A percentile compares a stretch with the other conserved stretches of the same genome.
Evolutionary conservation across 208 protist genomes (phyloP).

Genomic region (Crithidia thermophila): DNA sequence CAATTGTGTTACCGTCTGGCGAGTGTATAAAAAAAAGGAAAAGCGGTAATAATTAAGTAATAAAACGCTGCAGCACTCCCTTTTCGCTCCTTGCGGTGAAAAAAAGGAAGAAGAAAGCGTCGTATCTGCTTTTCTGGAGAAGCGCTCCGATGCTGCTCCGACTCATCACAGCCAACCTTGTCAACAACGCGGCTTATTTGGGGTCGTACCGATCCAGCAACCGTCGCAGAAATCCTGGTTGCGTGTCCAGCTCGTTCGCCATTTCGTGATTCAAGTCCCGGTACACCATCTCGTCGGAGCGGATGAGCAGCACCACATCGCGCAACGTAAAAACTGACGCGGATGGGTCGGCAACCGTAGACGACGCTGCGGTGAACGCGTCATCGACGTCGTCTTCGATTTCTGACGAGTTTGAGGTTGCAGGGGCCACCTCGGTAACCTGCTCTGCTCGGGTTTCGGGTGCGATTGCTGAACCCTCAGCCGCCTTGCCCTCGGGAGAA

Average conservation of each 20-base stretch:
- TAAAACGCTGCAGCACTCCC: too few relatives aligned
- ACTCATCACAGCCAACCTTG: background rate
- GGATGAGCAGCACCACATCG: slow-evolving; percentile 68
- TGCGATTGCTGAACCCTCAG: too few relatives aligned
- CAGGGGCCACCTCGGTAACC: background rate
- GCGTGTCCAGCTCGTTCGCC: slow-evolving; percentile 53
- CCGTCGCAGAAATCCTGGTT: slow-evolving; percentile 22
- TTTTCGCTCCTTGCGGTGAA: too few relatives aligned
- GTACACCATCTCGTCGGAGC: slow-evolving; percentile 81
- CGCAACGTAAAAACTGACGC: slow-evolving; percentile 47
- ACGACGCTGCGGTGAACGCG: too few relatives aligned
- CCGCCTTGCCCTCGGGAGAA: too few relatives aligned
- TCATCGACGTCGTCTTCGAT: background rate
- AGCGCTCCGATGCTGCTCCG: too few relatives aligned
- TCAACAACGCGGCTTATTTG: background rate
- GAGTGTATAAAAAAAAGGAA: too few relatives aligned
- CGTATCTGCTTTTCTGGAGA: too few relatives aligned
- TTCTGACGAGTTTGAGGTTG: background rate
- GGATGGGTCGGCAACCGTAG: background rate
- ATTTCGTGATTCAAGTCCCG: slow-evolving; percentile 60
- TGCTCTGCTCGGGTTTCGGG: background rate
- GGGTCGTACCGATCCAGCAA: slow-evolving; percentile 1
- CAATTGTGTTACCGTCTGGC: too few relatives aligned
- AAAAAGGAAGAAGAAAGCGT: too few relatives aligned
- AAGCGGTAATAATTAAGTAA: too few relatives aligned